Evolutionary conservation across 2,329 filamentous ascomycete genomes (phyloP), one percentile per base, ranked within the genome.

Genomic region (Apiospora koreana): DNA sequence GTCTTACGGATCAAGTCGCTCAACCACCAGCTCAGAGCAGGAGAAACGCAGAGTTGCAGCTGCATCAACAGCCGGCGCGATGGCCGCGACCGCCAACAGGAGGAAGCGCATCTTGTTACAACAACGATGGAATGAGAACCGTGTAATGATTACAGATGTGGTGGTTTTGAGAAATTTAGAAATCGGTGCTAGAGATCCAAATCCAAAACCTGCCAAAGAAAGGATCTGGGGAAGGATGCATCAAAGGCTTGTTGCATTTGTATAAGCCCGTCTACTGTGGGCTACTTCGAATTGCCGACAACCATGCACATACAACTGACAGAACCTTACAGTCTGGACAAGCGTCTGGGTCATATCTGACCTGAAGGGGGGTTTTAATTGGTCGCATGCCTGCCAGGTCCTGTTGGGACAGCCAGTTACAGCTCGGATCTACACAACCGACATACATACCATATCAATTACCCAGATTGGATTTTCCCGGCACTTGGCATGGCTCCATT

Each of bases 1-100:
- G 0, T 14, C 76, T 74, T 64, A 78, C 76, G 76, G 76, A 69
- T 78, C 76, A 43, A 78, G 72, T 67, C 76, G 76, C 38, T 78
- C 76, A 38, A 78, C 76, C 12, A 78, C 76, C 25, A 78, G 76
- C 67, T 78, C 76, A 14, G 76, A 77, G 71, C 76, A 78, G 8
- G 76, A 78, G 70, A 78, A 78, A 23, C 76, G 76, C 67, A 78
- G 75, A 28, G 76, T 77, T 50, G 76, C 76, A 31, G 73, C 73
- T 45, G 73, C 76, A 21, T 75, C 70, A 21, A 75, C 74, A 68
- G 70, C 74, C 45, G 75, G 73, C 65, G 67, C 72, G 25, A 75
- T 65, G 69, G 71, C 74, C 71, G 73, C 74, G 41, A 72, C 73
- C 68, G 73, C 72, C 18, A 77, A 71, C 46, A 77, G 71, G 58